These are phyloP conservation scores for Rhinocladiella similis DNA, from an alignment of 2,329 filamentous ascomycete genomes.

Conservation along the genomic window DNA sequence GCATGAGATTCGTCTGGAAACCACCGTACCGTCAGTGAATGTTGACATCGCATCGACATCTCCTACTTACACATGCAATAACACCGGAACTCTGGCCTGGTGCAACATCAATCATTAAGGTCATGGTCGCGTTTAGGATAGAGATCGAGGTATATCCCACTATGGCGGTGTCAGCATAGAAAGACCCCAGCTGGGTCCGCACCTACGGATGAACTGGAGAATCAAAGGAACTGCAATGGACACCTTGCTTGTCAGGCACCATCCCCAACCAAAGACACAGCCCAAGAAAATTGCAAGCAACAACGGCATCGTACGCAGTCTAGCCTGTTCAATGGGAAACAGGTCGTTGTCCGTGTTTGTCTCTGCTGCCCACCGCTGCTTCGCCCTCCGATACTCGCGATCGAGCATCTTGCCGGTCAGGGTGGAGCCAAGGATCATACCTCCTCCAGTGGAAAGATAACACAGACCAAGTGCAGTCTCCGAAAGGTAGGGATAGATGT, in stretches of 20 bases:
- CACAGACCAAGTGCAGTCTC: conserved; percentile 51
- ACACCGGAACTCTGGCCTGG: conserved; percentile 1
- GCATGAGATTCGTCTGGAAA: conserved; percentile 1
- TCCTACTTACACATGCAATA: conserved; percentile 1
- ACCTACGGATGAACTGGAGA: conserved; percentile 3
- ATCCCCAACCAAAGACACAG: conserved; percentile 1
- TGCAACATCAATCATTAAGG: conserved; percentile 4
- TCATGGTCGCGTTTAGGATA: conserved; percentile 5
- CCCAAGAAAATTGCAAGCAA: conserved; percentile 32
- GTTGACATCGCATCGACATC: not conserved
- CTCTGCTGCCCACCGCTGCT: conserved; percentile 18
- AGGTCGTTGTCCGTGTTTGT: not conserved
- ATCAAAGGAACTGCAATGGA: not conserved
- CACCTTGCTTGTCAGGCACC: not conserved
- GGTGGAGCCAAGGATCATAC: conserved; percentile 55
- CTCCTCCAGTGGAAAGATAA: conserved; percentile 57
- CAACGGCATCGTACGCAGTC: conserved; percentile 50
- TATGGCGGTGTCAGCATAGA: not conserved
- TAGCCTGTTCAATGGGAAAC: conserved; percentile 53
- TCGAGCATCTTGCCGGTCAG: conserved; percentile 55
- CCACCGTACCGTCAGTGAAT: not conserved
- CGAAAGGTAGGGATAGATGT: conserved; percentile 41
- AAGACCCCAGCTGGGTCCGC: not conserved
- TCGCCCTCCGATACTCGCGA: conserved; percentile 49
- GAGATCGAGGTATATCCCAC: conserved; percentile 6